Conservation (phyloP, 2,329 filamentous ascomycete genomes). For the Aspergillus luchuensis region DNA sequence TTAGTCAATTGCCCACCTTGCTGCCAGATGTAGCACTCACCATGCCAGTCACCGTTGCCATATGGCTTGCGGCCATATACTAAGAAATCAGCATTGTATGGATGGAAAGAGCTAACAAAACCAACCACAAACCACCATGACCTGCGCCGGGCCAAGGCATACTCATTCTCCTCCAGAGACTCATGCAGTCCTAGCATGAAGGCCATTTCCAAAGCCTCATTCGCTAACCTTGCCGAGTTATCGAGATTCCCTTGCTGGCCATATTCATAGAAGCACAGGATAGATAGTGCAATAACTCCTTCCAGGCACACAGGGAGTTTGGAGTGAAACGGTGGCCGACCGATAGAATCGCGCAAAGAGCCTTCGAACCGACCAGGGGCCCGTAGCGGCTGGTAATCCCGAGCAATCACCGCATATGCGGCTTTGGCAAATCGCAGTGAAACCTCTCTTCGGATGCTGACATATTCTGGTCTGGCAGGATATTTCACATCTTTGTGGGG, state of each 20-base stretch:
- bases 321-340: slow-evolving; percentile 20
- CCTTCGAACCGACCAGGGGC: slow-evolving; percentile 15
- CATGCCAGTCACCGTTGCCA: slow-evolving; percentile 54
- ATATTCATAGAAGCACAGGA: slow-evolving; percentile 36
- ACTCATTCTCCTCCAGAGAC: slow-evolving; percentile 20
- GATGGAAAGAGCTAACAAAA: background rate
- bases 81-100: slow-evolving; percentile 20
- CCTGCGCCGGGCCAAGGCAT: slow-evolving; percentile 27
- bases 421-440: slow-evolving; percentile 29
- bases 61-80: slow-evolving; percentile 56
- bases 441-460: slow-evolving; percentile 25
- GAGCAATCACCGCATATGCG: slow-evolving; percentile 28
- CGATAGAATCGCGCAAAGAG: slow-evolving; percentile 2
- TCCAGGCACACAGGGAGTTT: slow-evolving; percentile 30
- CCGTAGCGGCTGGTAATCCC: slow-evolving; percentile 27
- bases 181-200: slow-evolving; percentile 32
- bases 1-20: background rate
- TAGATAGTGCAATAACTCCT: slow-evolving; percentile 27
- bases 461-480: slow-evolving; percentile 21
- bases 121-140: slow-evolving; percentile 36
- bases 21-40: slow-evolving; percentile 31
- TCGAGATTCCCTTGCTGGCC: slow-evolving; percentile 32
- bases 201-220: slow-evolving; percentile 29
- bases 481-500: slow-evolving; percentile 27
- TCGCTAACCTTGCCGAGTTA: slow-evolving; percentile 33